Evolutionary conservation across 352 stramenopile species (phyloP).

Genomic region (Phytophthora vignae): DNA sequence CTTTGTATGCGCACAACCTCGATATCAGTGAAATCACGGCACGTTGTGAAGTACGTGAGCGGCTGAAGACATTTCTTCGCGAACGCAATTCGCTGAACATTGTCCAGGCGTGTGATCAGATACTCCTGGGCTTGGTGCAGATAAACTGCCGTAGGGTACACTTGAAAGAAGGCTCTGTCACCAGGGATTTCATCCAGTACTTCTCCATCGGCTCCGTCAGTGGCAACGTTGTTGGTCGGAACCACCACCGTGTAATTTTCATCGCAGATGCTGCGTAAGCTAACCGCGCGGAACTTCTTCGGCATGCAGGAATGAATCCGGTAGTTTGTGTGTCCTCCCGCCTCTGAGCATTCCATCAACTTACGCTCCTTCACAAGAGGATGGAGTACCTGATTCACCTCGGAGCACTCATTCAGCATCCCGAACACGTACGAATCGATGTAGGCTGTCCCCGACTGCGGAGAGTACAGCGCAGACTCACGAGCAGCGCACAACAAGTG

Average conservation of each 20-base stretch:
- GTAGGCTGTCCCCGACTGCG: conserved; percentile 58
- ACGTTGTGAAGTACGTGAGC: conserved; percentile 90
- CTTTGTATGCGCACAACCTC: conserved; percentile 81
- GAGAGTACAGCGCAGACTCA: conserved; percentile 91
- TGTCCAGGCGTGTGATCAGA: conserved; percentile 89
- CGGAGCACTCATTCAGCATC: conserved; percentile 11
- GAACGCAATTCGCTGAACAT: conserved; percentile 68
- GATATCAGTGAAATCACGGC: conserved; percentile 89
- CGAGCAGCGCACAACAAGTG: conserved; percentile 95
- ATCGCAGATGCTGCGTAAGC: conserved; percentile 72
- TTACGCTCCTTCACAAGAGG: conserved; percentile 54
- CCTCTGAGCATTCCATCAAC: conserved; percentile 43
- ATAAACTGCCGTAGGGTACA: conserved; percentile 93
- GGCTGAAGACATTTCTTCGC: conserved; percentile 63
- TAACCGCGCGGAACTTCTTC: conserved; percentile 65
- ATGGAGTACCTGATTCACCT: conserved; percentile 22
- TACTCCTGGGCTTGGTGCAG: conserved; percentile 93
- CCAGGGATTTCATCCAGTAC: conserved; percentile 91
- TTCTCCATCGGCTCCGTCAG: conserved; percentile 34
- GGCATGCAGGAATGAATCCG: conserved; percentile 68
- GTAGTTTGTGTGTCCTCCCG: conserved; percentile 51
- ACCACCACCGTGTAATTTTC: conserved; percentile 74
- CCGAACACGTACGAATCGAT: conserved; percentile 78
- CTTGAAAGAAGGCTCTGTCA: conserved; percentile 90
- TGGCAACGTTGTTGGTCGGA: conserved; percentile 52